Base-by-base conservation (phyloP, 2,329 filamentous ascomycete species). In the Pseudomassariella vexata region DNA sequence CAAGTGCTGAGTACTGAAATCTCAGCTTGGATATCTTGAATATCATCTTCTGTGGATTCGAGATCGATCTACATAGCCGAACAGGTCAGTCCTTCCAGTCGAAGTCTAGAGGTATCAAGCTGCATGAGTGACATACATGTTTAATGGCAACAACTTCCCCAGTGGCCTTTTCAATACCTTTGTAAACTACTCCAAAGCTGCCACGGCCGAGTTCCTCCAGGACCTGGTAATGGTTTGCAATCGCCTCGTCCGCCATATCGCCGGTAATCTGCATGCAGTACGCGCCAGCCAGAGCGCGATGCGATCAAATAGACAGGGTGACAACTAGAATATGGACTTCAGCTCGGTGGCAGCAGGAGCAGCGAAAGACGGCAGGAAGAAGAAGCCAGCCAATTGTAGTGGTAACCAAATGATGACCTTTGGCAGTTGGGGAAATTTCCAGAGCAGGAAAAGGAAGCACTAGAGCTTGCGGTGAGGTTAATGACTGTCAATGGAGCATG, bases 1-100 rank as follows among this genome's bases (percentile, higher is more conserved):
- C 92, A 98, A 32, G 92, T 95, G 61, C 89, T 92, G 39, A 98
- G 71, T 20, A 98, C 84, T 3, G 87, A 84, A 46, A 98, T 96
- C 57, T 98, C 92, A 54, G 94, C 88, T 51, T 98, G 90, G 37
- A 98, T 96, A 56, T 98, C 92, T 59, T 89, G 84, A 38, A 98
- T 95, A 56, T 98, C 92, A 64, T 98, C 92, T 60, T 94, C 90
- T 67, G 88, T 96, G 37, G 90, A 94, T 64, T 98, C 92, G 53
- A 98, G 85, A 59, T 98, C 92, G 59, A 98, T 96, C 88, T 96
- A 57, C 23, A 9, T 21, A n/a, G n/a, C n/a, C n/a, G n/a, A n/a
- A n/a, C n/a, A n/a, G n/a, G n/a, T n/a, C n/a, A n/a, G n/a, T n/a
- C n/a, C n/a, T n/a, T n/a, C n/a, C n/a, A n/a, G n/a, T n/a, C n/a